Evolutionary conservation across 163 green algal genomes (phyloP).

Genomic region (Volvox carteri): DNA sequence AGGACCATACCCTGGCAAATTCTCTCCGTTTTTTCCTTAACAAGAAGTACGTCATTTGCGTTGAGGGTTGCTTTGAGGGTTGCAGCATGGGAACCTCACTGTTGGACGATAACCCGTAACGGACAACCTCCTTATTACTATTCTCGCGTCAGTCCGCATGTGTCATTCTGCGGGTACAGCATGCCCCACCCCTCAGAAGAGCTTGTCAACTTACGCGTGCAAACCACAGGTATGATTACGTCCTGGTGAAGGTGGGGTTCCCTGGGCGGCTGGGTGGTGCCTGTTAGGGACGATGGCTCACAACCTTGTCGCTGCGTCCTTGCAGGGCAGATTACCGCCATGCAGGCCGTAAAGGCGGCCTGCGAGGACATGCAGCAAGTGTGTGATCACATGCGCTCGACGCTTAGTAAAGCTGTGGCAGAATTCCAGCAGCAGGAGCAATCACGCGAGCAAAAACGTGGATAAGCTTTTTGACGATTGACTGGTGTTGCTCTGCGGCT

Average conservation of each 20-base stretch:
- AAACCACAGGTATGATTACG: conserved; percentile 72
- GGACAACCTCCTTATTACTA: no score
- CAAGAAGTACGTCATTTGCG: conserved; percentile 77
- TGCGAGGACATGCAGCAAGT: conserved; percentile 77
- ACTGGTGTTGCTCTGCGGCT: no score
- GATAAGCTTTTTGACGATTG: no score
- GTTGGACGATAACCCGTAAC: no score
- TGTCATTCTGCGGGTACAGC: conserved; percentile 88
- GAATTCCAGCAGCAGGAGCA: conserved; percentile 6
- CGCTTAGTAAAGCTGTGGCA: conserved; percentile 65
- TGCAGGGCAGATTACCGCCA: conserved; percentile 79
- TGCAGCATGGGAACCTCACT: no score
- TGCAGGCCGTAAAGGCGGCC: conserved; percentile 73
- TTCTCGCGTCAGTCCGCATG: conserved; percentile 85
- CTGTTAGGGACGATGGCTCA: no score
- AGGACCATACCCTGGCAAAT: conserved; percentile 93
- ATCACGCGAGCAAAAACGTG: background rate
- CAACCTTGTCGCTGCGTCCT: background rate
- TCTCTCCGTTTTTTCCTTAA: conserved; percentile 89
- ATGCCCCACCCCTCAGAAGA: conserved; percentile 90
- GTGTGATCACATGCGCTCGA: conserved; percentile 70
- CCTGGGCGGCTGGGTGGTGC: no score
- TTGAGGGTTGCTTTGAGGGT: no score
- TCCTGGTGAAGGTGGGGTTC: background rate
- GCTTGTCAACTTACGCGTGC: conserved; percentile 88